These are phyloP conservation scores for Voacanga thouarsii DNA, from an alignment of 257 asterid genomes.

Conservation along the genomic window DNA sequence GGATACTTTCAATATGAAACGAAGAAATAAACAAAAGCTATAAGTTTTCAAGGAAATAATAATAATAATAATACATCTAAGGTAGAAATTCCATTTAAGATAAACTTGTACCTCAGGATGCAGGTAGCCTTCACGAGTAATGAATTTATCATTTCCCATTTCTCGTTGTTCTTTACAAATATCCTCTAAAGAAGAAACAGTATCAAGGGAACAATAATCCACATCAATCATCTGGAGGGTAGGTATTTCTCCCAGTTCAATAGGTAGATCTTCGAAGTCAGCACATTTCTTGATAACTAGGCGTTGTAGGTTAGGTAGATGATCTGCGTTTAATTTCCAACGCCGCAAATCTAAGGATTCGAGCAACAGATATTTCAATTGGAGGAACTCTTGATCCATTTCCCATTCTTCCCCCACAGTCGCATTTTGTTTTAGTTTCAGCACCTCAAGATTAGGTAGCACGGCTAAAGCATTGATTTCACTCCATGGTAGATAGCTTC, in stretches of 20 bases:
- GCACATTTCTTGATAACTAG: background rate
- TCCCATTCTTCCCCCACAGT: too few relatives aligned
- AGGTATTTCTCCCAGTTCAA: background rate
- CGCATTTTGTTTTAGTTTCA: background rate
- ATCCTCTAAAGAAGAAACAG: too few relatives aligned
- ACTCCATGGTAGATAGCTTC: background rate
- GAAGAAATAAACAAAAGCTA: too few relatives aligned
- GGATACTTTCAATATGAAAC: too few relatives aligned
- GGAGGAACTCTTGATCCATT: too few relatives aligned
- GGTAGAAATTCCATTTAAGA: too few relatives aligned
- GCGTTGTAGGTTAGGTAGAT: too few relatives aligned
- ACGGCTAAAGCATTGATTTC: background rate
- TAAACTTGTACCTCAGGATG: background rate
- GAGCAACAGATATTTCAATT: too few relatives aligned
- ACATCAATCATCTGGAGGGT: background rate
- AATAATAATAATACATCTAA: too few relatives aligned
- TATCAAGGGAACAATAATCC: background rate
- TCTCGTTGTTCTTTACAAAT: background rate
- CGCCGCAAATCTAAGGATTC: too few relatives aligned
- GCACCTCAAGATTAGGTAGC: background rate
- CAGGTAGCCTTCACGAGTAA: background rate
- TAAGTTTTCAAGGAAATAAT: too few relatives aligned
- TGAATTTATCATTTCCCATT: background rate
- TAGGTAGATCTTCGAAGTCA: background rate
- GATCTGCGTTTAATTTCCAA: too few relatives aligned